Evolutionary conservation across 495 filamentous ascomycete genomes (phyloP).

Genomic region (Cudoniella acicularis): DNA sequence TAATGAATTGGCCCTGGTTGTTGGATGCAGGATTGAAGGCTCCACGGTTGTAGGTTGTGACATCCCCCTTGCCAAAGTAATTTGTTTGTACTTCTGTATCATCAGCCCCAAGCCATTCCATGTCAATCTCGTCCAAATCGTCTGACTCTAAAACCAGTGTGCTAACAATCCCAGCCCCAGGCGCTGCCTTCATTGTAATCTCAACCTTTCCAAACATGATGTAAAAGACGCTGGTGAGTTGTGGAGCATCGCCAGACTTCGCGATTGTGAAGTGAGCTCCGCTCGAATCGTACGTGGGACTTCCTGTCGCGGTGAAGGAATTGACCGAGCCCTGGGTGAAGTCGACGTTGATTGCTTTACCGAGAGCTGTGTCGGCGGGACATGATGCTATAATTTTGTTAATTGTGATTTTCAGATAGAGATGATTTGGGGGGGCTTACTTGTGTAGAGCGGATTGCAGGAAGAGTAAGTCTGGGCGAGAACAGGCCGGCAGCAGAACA

Average conservation of each 20-base stretch:
- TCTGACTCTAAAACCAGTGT: slow-evolving; percentile 72
- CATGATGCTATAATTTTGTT: slow-evolving; percentile 50
- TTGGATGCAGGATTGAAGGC: slow-evolving; percentile 54
- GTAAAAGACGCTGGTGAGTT: slow-evolving; percentile 69
- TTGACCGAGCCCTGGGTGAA: slow-evolving; percentile 69
- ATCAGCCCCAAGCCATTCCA: slow-evolving; percentile 56
- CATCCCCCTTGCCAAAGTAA: slow-evolving; percentile 76
- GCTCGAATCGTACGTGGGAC: slow-evolving; percentile 63
- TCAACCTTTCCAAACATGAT: slow-evolving; percentile 66
- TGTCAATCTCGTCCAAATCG: slow-evolving; percentile 77
- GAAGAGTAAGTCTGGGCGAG: slow-evolving; percentile 66
- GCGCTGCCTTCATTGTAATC: slow-evolving; percentile 55
- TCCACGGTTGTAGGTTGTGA: slow-evolving; percentile 57
- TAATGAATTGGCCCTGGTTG: slow-evolving; percentile 62
- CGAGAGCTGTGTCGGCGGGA: slow-evolving; percentile 76
- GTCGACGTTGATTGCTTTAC: slow-evolving; percentile 72
- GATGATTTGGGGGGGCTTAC: slow-evolving; percentile 39
- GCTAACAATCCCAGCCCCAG: slow-evolving; percentile 62
- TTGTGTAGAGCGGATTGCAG: slow-evolving; percentile 65
- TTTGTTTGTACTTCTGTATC: slow-evolving; percentile 61
- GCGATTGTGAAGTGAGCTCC: slow-evolving; percentile 83
- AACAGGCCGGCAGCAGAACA: slow-evolving; percentile 20
- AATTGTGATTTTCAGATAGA: not conserved
- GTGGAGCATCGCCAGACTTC: slow-evolving; percentile 76
- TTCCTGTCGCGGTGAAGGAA: slow-evolving; percentile 66